Percentiles rank a stretch among this genome's conserved stretches.
phyloP scores from a whole-genome alignment of 2,329 filamentous ascomycete genomes.

The Diaporthe sp. region DNA sequence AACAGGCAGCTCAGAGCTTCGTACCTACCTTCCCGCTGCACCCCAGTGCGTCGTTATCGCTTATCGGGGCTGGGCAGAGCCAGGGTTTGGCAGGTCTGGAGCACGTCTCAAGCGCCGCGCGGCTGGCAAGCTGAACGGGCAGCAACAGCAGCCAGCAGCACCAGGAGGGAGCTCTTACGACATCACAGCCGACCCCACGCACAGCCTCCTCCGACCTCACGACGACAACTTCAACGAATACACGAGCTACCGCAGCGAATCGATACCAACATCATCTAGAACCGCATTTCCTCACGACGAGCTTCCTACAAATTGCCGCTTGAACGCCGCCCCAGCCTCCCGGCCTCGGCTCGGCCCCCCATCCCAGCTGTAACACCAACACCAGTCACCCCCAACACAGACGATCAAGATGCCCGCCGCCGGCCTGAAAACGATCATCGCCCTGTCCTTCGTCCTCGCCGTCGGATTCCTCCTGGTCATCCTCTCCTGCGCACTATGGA shows the following conservation, averaged over 20 bases:
- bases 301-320: neutral
- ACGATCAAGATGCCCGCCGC: constrained; percentile 73
- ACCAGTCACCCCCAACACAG: constrained; percentile 21
- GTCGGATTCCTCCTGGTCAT: constrained; percentile 99
- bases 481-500: constrained; percentile 93
- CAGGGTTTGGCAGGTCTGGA: constrained; percentile 8
- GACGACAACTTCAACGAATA: constrained; percentile 4
- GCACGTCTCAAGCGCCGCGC: constrained; percentile 28
- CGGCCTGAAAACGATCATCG: constrained; percentile 98
- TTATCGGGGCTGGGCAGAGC: constrained; percentile 23
- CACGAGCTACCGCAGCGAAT: neutral
- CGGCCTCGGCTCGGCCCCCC: constrained; percentile 8
- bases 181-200: constrained; percentile 31
- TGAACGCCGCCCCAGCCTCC: neutral
- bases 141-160: neutral
- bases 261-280: neutral
- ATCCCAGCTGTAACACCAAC: neutral
- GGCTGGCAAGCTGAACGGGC: constrained; percentile 25
- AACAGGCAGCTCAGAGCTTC: constrained; percentile 42
- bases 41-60: constrained; percentile 30
- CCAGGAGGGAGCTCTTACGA: constrained; percentile 34
- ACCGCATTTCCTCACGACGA: neutral
- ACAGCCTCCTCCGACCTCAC: constrained; percentile 1
- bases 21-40: constrained; percentile 35
- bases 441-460: constrained; percentile 97